Evolutionary conservation across 2,329 filamentous ascomycete species (phyloP), one percentile per base, ranked within the genome.

Genomic region (Gyromitra esculenta): DNA sequence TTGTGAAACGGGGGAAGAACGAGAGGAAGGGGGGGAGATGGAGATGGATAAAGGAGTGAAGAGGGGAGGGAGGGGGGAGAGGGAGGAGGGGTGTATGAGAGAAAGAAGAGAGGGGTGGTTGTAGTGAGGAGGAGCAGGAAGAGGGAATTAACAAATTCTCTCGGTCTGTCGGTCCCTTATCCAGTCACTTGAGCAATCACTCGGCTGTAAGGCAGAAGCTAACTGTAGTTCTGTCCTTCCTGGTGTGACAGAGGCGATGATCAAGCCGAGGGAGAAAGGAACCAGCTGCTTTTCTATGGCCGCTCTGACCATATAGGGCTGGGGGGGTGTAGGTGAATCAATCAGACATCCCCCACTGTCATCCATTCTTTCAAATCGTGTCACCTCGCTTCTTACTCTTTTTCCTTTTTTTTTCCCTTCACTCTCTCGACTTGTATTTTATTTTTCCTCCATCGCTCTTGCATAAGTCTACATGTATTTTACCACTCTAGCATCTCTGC

Each of bases 31-130:
- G 37, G 21, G 57, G 45, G 64, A 70, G 56, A 74, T 77, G 75
- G 60, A 59, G 50, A 60, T n/a, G n/a, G 56, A 62, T 62, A 43
- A 68, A 56, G 35, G 21, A 56, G 21, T 18, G 18, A 15, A 18
- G 15, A 21, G 7, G 52, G 21, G 48, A 15, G 48, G 6, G 63
- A 15, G 35, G 21, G 56, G 45, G 37, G 18, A 13, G 48, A 9
- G 43, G 41, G 64, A 45, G 56, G 65, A 25, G 39, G 9, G 15
- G 57, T 39, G 50, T 41, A 50, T 31, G 39, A 59, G 63, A 71
- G 84, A 83, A 64, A 70, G 84, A 83, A 64, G 84, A 83, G 15
- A 59, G 57, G 54, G 31, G 63, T 21, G 48, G 52, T 41, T 37
- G 56, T 48, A 39, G 54, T 45, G 45, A n/a, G 25, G 18, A 25